Evolutionary conservation across 1,139 yeast genomes (phyloP), one percentile per base, ranked within the genome.

Genomic region (Scheffersomyces stambukii): DNA sequence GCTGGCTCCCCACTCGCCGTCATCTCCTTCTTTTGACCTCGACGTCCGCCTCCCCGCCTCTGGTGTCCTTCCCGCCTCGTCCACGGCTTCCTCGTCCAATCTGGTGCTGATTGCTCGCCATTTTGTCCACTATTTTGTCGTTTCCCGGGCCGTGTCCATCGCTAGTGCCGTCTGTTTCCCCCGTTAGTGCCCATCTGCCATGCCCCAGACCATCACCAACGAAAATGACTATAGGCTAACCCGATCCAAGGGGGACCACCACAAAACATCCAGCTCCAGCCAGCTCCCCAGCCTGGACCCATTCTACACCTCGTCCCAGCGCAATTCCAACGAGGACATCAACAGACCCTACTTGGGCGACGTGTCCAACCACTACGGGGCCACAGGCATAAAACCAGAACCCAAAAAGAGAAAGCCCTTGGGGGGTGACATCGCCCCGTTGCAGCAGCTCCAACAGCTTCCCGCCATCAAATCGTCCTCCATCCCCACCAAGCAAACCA

Each of bases 211-310:
- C 10, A 14, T 25, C 4, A 37, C 63, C 42, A 64, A 66, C 49
- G 73, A 66, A 42, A 66, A 66, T 45, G 69, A 64, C 18, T 60
- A 50, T 45, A 54, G 64, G 37, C 43, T 60, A 34, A 50, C 64
- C 22, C 49, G 66, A 34, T 50, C 64, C 16, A 59, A 60, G 38
- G 48, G 45, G 14, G 27, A 21, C 11, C 34, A 32, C 13, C 35
- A 27, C 21, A 34, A 30, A 16, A 16, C 23, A 13, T 17, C 21
- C 16, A 23, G 21, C n/a, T 14, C 24, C 15, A 5, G 14, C 11
- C 14, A 24, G 12, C 10, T 26, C 29, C 18, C 31, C 14, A 22
- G 23, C 8, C 32, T 18, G 11, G 32, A 28, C 12, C 34, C 25
- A 2, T 6, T 31, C 6, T 24, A 21, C 14, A 13, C 13, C n/a